Evolutionary conservation across 371 early-diverging fungal genomes (phyloP), one percentile per base, ranked within the genome.

Genomic region (Syncephalastrum sp.): DNA sequence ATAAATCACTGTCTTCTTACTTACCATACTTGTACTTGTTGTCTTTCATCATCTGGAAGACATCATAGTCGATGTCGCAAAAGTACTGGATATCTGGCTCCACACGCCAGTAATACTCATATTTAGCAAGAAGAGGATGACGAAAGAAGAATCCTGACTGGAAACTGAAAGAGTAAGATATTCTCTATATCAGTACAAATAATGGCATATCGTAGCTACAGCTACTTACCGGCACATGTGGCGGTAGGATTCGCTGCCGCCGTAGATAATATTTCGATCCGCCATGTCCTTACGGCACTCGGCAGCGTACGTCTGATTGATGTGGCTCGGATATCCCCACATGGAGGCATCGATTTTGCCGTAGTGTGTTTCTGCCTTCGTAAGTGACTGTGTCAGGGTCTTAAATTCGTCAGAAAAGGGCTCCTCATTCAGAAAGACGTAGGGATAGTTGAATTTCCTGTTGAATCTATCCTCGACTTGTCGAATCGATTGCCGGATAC

Each of bases 71-170:
- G 46, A 98, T 83, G 51, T 93, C 87, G 68, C 98, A 98, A 43
- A 75, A 75, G 61, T 87, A 95, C 54, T 84, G 56, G 21, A 95
- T 92, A 47, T 84, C 90, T 0, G 98, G 99, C 68, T 98, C 98
- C 17, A 98, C 81, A 13, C 99, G 81, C 99, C 99, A 98, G 72
- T 96, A 98, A 67, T 91, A 99, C 53, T 95, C 91, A 64, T 86
- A 92, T 24, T 84, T 63, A 27, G 71, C 69, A 38, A 96, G 68
- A 7, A 94, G 66, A 42, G 90, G 89, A 62, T 97, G 96, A 41
- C 84, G 79, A 67, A 86, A 96, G 65, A 99, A 96, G 68, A 90
- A 94, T 10, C 97, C 96, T 24, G 94, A 94, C 55, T 91, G 88
- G 67, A 87, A 95, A 56, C 90, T 79, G 61, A 17, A 27, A 49